Base-by-base conservation (phyloP, 177 flowering plant species). In the Telopea speciosissima region DNA sequence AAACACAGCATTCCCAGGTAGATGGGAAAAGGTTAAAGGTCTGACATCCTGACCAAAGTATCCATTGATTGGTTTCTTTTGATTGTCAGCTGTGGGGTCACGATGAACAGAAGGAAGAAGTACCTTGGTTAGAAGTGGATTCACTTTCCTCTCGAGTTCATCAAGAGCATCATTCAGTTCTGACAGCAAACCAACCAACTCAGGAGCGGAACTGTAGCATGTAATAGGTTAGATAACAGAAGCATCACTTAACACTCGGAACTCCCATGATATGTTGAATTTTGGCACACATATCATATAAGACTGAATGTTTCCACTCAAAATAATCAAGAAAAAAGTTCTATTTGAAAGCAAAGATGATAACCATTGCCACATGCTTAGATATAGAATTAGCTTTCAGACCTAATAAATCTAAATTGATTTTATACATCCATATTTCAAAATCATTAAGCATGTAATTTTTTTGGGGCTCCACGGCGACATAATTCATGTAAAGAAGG, bases 101-200 rank as follows among this genome's bases (percentile, higher is more conserved):
- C 23, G 49, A 28, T 24, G 11, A 54, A 24, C 56, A 42, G 12
- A 26, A 69, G 44, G 54, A 56, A 72, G 36, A 70, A 66, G 58
- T 80, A 93, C 98, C 96, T 90, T 85, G 73, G 65, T 72, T 52
- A 87, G 67, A 68, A 92, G 83, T 16, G 99, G 99, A 76, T 85
- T 81, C 33, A 92, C 84, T 77, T 81, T 83, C 68, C 72, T 81
- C 70, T 89, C 92, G 77, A 95, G 97, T 70, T 91, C 78, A 31
- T 82, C 83, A 66, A 81, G 60, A 12, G 97, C 80, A 77, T 82
- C 89, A 75, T 83, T 84, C 68, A 95, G 79, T 78, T 92, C 97
- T n/a, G 91, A 78, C 60, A 89, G 76, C 74, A 90, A 80, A 75
- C 89, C 95, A 74, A 90, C 86, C 61, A 94, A 76, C 63, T 94